Conservation (phyloP, 2,329 filamentous ascomycete genomes). For the Phialemoniopsis sp. region DNA sequence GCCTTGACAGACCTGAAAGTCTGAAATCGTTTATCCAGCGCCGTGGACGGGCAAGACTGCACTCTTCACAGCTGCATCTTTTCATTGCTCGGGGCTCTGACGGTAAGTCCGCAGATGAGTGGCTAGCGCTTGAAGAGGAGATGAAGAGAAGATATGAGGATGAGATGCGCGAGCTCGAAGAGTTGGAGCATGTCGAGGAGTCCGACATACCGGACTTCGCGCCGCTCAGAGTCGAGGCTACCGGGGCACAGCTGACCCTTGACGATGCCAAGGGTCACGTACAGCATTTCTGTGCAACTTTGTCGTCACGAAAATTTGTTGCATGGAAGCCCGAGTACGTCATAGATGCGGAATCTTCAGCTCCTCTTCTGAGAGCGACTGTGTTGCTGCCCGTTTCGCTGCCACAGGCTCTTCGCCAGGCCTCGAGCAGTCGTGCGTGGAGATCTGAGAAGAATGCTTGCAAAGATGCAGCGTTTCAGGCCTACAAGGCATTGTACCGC, state of each 20-base stretch:
- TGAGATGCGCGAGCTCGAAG: conserved; percentile 47
- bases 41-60: conserved; percentile 47
- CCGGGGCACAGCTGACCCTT: conserved; percentile 64
- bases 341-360: conserved; percentile 28
- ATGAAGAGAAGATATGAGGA: conserved; percentile 70
- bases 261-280: conserved; percentile 74
- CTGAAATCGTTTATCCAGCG: conserved; percentile 58
- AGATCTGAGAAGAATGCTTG: conserved; percentile 65
- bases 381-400: conserved; percentile 71
- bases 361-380: conserved; percentile 42
- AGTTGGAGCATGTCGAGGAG: conserved; percentile 44
- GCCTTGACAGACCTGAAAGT: conserved; percentile 45
- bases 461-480: conserved; percentile 80
- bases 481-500: conserved; percentile 66
- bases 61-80: conserved; percentile 44
- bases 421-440: conserved; percentile 56
- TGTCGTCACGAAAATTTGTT: conserved; percentile 55
- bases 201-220: conserved; percentile 24
- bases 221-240: conserved; percentile 20
- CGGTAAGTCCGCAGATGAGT: conserved; percentile 34
- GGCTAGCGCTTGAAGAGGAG: conserved; percentile 64
- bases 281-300: conserved; percentile 70
- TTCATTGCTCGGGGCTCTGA: conserved; percentile 28
- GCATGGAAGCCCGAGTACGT: conserved; percentile 67
- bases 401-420: conserved; percentile 53